phyloP scores from a whole-genome alignment of 2,329 filamentous ascomycete species.

The Talaromyces atroroseus region DNA sequence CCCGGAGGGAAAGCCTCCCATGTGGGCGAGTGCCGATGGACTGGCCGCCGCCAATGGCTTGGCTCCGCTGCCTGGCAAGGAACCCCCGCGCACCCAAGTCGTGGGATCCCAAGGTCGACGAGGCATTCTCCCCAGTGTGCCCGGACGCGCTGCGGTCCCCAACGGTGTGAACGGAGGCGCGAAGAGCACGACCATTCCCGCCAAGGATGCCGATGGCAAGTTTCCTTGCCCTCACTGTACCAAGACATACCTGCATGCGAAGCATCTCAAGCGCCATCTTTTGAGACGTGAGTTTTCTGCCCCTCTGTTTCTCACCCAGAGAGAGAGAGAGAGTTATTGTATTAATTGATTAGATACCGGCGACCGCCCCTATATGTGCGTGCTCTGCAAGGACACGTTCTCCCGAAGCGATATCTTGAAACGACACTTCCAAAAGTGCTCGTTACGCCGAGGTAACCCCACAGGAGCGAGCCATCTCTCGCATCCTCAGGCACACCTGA shows the following conservation, averaged over 20 bases:
- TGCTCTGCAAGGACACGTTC: slow-evolving; percentile 95
- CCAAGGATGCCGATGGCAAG: slow-evolving; percentile 95
- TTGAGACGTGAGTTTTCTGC: slow-evolving; percentile 74
- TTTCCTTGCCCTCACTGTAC: slow-evolving; percentile 97
- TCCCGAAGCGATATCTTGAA: slow-evolving; percentile 97
- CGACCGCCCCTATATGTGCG: slow-evolving; percentile 96
- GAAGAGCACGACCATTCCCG: slow-evolving; percentile 79
- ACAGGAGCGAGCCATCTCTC: slow-evolving; percentile 92
- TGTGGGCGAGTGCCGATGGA: slow-evolving; percentile 43
- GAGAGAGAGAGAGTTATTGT: too few relatives aligned
- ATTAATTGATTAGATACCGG: slow-evolving; percentile 70
- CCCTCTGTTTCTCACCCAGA: not conserved
- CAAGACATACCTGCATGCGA: slow-evolving; percentile 95
- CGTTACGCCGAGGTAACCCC: slow-evolving; percentile 89
- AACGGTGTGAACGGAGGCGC: slow-evolving; percentile 55
- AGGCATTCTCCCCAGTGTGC: slow-evolving; percentile 85
- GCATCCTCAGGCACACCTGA: slow-evolving; percentile 83
- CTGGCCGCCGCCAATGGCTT: slow-evolving; percentile 36
- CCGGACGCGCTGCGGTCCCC: slow-evolving; percentile 72
- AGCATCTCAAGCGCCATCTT: slow-evolving; percentile 94
- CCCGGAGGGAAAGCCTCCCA: slow-evolving; percentile 50
- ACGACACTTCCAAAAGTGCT: slow-evolving; percentile 99
- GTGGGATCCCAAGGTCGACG: slow-evolving; percentile 90
- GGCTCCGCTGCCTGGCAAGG: slow-evolving; percentile 34
- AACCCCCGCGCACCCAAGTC: slow-evolving; percentile 64